These are phyloP conservation scores for Wallacemonas sp. DNA, from an alignment of 208 protist genomes.

Conservation along the genomic window DNA sequence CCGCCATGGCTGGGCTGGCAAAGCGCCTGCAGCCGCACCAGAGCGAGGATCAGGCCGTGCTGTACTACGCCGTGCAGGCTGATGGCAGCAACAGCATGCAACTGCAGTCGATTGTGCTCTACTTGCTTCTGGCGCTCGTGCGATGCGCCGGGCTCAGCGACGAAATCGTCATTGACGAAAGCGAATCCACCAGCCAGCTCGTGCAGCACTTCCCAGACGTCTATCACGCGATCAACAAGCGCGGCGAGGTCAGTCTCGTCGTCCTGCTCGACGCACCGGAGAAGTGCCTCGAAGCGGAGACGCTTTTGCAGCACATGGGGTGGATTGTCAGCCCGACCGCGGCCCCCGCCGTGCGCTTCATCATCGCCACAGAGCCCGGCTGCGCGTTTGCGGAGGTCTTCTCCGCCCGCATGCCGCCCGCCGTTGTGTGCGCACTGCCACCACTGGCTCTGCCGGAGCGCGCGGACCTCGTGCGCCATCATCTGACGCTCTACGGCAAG, in stretches of 20 bases:
- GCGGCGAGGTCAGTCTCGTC: conserved; percentile 26
- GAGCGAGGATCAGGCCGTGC: conserved; percentile 16
- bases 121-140: conserved; percentile 45
- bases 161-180: conserved; percentile 52
- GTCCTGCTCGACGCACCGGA: conserved; percentile 76
- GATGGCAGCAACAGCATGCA: conserved; percentile 44
- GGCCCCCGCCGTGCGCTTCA: conserved; percentile 53
- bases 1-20: conserved; percentile 48
- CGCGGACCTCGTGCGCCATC: conserved; percentile 69
- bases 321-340: conserved; percentile 39
- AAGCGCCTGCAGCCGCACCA: conserved; percentile 35
- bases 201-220: conserved; percentile 55
- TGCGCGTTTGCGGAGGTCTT: conserved; percentile 47
- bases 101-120: conserved; percentile 44
- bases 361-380: conserved; percentile 37
- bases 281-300: conserved; percentile 44
- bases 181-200: conserved; percentile 44
- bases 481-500: conserved; percentile 79
- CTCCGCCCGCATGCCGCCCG: conserved; percentile 40
- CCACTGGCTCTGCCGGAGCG: conserved; percentile 54
- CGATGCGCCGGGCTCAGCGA: conserved; percentile 39
- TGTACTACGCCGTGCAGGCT: conserved; percentile 72
- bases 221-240: conserved; percentile 45
- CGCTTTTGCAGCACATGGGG: conserved; percentile 57
- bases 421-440: conserved; percentile 35